A percentile compares a stretch with the other conserved stretches of the same genome.
These are phyloP conservation scores for Neoascochyta sp. DNA, from an alignment of 2,329 filamentous ascomycete genomes.

Conservation along the genomic window DNA sequence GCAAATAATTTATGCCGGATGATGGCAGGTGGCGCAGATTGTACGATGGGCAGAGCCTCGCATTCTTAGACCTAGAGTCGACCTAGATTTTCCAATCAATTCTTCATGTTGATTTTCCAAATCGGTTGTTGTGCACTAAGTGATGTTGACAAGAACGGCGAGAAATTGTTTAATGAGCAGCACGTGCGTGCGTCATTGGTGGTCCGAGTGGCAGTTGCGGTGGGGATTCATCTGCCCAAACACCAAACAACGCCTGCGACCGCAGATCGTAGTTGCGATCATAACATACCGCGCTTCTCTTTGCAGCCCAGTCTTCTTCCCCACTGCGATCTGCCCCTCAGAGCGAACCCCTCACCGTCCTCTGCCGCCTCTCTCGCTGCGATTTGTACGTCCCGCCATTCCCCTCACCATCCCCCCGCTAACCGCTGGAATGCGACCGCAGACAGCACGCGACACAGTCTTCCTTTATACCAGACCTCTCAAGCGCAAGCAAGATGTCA, in stretches of 20 bases:
- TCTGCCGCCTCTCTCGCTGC: neutral
- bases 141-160: neutral
- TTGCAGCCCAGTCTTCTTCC: too few relatives aligned
- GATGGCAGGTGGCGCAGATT: constrained; percentile 6
- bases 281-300: constrained; percentile 5
- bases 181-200: constrained; percentile 13
- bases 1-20: constrained; percentile 11
- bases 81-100: constrained; percentile 13
- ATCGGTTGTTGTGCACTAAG: constrained; percentile 2
- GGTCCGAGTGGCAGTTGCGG: constrained; percentile 11
- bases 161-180: constrained; percentile 1
- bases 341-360: constrained; percentile 1
- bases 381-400: constrained; percentile 18
- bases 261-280: too few relatives aligned
- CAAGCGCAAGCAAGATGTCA: constrained; percentile 52
- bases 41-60: constrained; percentile 4
- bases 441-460: constrained; percentile 14
- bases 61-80: constrained; percentile 23
- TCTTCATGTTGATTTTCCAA: neutral
- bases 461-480: constrained; percentile 18
- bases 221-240: constrained; percentile 10
- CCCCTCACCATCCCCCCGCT: constrained; percentile 26
- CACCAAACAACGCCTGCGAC: too few relatives aligned
- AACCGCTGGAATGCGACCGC: constrained; percentile 31
- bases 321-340: too few relatives aligned